Evolutionary conservation across 1,139 yeast genomes (phyloP).

Genomic region (Geotrichum klebahnii): DNA sequence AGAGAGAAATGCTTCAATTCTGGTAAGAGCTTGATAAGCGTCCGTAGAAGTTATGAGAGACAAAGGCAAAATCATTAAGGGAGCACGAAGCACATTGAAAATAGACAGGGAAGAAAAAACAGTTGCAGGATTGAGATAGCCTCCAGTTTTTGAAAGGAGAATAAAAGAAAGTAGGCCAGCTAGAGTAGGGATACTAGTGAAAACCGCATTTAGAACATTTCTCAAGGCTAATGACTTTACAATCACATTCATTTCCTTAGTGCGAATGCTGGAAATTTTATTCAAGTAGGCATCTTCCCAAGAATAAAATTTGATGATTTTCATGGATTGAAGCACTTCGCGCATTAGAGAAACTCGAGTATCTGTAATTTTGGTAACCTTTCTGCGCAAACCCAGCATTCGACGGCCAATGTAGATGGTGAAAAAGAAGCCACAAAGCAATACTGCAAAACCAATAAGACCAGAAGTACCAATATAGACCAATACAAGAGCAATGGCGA

Average conservation of each 20-base stretch:
- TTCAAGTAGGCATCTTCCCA: constrained; percentile 65
- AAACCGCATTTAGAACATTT: constrained; percentile 54
- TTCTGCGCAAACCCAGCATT: constrained; percentile 45
- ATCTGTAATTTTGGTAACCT: constrained; percentile 52
- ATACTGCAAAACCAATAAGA: constrained; percentile 55
- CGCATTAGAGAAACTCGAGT: constrained; percentile 56
- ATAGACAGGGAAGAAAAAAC: constrained; percentile 78
- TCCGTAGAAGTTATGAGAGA: constrained; percentile 59
- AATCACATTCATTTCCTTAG: constrained; percentile 42
- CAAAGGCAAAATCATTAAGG: constrained; percentile 69
- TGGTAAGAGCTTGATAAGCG: constrained; percentile 58
- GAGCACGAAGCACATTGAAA: constrained; percentile 65
- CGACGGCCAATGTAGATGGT: constrained; percentile 38
- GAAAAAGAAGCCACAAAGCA: constrained; percentile 38
- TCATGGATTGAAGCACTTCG: constrained; percentile 61
- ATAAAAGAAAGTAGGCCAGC: constrained; percentile 74
- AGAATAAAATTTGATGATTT: constrained; percentile 65
- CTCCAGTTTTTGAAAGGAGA: constrained; percentile 58
- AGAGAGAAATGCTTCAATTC: constrained; percentile 55
- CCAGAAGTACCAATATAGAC: constrained; percentile 71
- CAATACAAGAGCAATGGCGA: constrained; percentile 59
- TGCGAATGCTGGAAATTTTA: constrained; percentile 47
- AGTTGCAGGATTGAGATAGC: constrained; percentile 56
- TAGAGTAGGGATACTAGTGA: constrained; percentile 60
- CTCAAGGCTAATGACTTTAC: constrained; percentile 41